Base-by-base conservation (phyloP, 495 filamentous ascomycete genomes). In the Talaromyces stipitatus region DNA sequence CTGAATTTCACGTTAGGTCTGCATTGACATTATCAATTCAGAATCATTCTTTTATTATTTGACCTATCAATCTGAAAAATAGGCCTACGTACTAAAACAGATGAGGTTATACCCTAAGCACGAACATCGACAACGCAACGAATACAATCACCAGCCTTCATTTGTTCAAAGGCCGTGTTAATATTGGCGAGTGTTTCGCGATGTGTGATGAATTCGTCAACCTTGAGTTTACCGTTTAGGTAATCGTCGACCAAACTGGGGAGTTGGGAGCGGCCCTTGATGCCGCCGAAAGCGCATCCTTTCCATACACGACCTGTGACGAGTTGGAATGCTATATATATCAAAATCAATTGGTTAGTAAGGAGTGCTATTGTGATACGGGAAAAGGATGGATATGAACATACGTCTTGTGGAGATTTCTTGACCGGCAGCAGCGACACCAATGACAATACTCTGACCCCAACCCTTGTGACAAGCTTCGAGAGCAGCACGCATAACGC, bases 391-490 rank as follows among this genome's bases (percentile, higher is more conserved):
- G 14, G 16, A 57, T n/a, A n/a, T n/a, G 48, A 20, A 88, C 92
- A 79, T 80, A 97, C 92, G 94, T 69, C 94, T 81, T 41, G 94
- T 98, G 55, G 84, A 80, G 56, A 98, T 98, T 80, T 98, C 94
- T 77, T 97, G 92, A 18, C 94, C 94, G 50, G 95, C 95, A 58
- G 94, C 95, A 48, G 94, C 94, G 56, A 98, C 94, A 65, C 94
- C 94, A 66, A 98, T 98, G 67, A 98, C 83, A 64, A 98, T 95
- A 65, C 89, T 95, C 85, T 97, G 85, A 58, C 94, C 94, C 94
- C 94, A 98, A 28, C 94, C 94, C 82, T 98, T 98, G 75, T 98
- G 95, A 76, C 94, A 98, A 33, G 94, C 92, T 77, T 98, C 94
- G 48, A 98, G 82, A 46, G 94, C 94, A 27, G 88, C 89, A 58